Percentiles rank a stretch among this genome's conserved stretches.
Evolutionary conservation across 257 asterid genomes (phyloP).

Genomic region (Haberlea rhodopensis): DNA sequence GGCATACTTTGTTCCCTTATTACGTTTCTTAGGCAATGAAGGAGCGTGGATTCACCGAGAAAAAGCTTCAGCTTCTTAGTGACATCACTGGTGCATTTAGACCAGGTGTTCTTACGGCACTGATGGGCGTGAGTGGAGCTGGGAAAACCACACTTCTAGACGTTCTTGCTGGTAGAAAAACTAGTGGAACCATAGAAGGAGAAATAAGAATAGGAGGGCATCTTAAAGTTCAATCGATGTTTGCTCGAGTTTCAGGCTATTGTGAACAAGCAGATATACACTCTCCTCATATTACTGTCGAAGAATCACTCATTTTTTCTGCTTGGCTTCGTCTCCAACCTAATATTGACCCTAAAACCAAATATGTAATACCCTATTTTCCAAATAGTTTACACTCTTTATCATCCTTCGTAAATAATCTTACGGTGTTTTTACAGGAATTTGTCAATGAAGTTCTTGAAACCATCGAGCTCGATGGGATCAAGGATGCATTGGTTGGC

Average conservation of each 20-base stretch:
- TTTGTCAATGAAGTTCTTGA: slow-evolving; percentile 57
- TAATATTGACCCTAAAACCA: slow-evolving; percentile 38
- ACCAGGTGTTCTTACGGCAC: slow-evolving; percentile 65
- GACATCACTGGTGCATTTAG: slow-evolving; percentile 52
- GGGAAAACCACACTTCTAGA: slow-evolving; percentile 68
- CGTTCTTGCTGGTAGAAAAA: slow-evolving; percentile 62
- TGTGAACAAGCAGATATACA: slow-evolving; percentile 59
- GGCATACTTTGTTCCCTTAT: neutral
- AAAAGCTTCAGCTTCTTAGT: slow-evolving; percentile 46
- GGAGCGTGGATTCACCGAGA: slow-evolving; percentile 47
- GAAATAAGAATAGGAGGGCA: slow-evolving; percentile 53
- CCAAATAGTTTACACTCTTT: neutral
- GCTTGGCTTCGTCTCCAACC: slow-evolving; percentile 64
- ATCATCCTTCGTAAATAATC: neutral
- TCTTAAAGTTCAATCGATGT: slow-evolving; percentile 55
- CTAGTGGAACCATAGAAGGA: slow-evolving; percentile 51
- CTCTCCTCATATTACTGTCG: slow-evolving; percentile 54
- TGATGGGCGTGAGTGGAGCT: slow-evolving; percentile 66
- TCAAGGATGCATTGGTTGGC: slow-evolving; percentile 51
- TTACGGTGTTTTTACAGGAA: slow-evolving; percentile 29
- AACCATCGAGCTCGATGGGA: slow-evolving; percentile 53
- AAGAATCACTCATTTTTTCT: slow-evolving; percentile 53
- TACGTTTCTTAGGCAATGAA: slow-evolving; percentile 45
- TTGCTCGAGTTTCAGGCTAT: slow-evolving; percentile 53
- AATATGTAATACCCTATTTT: slow-evolving; percentile 29